A percentile compares a stretch with the other conserved stretches of the same genome.
These are phyloP conservation scores for Escallonia rubra DNA, from an alignment of 129 eudicot species.

Conservation along the genomic window DNA sequence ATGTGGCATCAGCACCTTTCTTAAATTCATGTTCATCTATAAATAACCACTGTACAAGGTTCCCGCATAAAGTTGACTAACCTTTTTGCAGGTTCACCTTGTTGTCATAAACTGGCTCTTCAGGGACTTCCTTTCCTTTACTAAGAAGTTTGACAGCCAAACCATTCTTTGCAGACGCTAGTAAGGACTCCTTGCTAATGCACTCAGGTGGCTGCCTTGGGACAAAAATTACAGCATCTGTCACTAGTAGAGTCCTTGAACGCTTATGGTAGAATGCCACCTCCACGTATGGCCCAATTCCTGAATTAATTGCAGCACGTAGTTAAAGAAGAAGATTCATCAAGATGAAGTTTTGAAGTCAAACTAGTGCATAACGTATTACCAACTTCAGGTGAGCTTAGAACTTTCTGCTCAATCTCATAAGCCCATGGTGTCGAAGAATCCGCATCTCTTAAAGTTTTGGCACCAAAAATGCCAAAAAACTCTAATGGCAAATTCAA, in stretches of 20 bases:
- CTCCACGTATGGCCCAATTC: slow-evolving; percentile 98
- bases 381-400: slow-evolving; percentile 99
- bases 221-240: slow-evolving; percentile 91
- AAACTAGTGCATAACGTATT: slow-evolving; percentile 18
- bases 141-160: slow-evolving; percentile 92
- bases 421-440: slow-evolving; percentile 80
- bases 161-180: slow-evolving; percentile 91
- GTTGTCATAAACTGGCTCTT: slow-evolving; percentile 88
- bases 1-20: background rate
- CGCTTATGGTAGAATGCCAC: slow-evolving; percentile 95
- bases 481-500: slow-evolving; percentile 88
- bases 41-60: background rate
- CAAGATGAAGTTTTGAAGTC: slow-evolving; percentile 1
- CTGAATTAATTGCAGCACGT: slow-evolving; percentile 23
- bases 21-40: background rate
- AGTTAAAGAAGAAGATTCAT: background rate
- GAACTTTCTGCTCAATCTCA: slow-evolving; percentile 89
- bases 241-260: slow-evolving; percentile 76
- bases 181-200: slow-evolving; percentile 73
- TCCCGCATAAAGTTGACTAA: slow-evolving; percentile 14
- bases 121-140: slow-evolving; percentile 76
- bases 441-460: slow-evolving; percentile 71
- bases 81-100: slow-evolving; percentile 74
- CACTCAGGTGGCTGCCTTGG: slow-evolving; percentile 89
- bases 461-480: slow-evolving; percentile 90